Base-by-base conservation (phyloP, 2,329 filamentous ascomycete genomes). In the Lanzia echinophila region DNA sequence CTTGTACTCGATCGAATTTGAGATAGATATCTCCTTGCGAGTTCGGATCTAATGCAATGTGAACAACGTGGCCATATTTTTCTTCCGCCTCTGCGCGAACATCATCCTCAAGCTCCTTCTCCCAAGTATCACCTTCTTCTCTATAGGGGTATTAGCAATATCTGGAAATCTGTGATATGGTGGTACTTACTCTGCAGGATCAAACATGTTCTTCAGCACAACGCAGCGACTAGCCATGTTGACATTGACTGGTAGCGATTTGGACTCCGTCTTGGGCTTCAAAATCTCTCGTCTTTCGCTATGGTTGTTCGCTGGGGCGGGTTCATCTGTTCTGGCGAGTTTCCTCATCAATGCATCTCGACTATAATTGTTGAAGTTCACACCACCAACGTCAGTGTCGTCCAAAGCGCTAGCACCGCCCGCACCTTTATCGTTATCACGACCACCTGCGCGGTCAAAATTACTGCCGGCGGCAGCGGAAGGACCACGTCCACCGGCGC, bases 311-410 rank as follows among this genome's bases (percentile, higher is more conserved):
- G 81, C 80, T 63, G 79, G 74, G 47, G 34, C 33, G 62, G 83
- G 78, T 69, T 97, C 90, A 74, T 97, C 91, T 75, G 88, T 92
- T 79, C 94, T 86, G 69, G 94, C 91, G 73, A 99, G 88, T 76
- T 97, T 96, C 72, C 90, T 84, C 94, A 99, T 99, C 73, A 99
- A 85, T 69, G 91, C 89, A 76, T 97, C 90, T 75, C 94, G 89
- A 79, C 90, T 96, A 77, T 95, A 96, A 73, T 96, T 96, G 81
- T 90, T 96, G 86, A 97, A 97, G 75, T 97, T 97, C 73, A 99
- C 92, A 68, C 94, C 94, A 49, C 88, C 90, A 69, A 99, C 94
- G 71, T 99, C 94, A 58, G 91, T 95, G 69, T 99, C 94, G 73
- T 99, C 94, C 50, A 99, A 78, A 65, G 94, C 94, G 74, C 91